These are phyloP conservation scores for Aspergillus avenaceus DNA, from an alignment of 495 filamentous ascomycete genomes.

Conservation along the genomic window DNA sequence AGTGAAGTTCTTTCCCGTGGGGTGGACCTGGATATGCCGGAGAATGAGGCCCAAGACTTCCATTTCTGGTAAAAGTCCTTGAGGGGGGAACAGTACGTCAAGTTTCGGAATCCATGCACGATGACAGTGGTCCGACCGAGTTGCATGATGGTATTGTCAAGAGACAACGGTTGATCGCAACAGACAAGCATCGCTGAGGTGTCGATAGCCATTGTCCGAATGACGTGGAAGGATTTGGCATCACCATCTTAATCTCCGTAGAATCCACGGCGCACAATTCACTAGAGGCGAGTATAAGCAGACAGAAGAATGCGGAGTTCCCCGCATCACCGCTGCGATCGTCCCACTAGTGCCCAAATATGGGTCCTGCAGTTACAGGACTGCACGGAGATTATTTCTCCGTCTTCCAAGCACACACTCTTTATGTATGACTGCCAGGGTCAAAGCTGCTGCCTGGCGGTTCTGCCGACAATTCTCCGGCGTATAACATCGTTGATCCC, in stretches of 20 bases:
- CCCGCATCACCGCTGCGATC: not conserved
- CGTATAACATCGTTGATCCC: not conserved
- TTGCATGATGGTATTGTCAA: not conserved
- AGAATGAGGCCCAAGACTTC: not conserved
- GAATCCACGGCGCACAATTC: too few relatives aligned
- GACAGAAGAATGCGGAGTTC: not conserved
- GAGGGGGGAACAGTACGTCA: conserved; percentile 2
- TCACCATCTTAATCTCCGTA: too few relatives aligned
- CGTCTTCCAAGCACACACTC: not conserved
- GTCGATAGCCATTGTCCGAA: not conserved
- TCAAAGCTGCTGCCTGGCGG: not conserved
- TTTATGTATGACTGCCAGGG: not conserved
- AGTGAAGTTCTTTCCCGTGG: not conserved
- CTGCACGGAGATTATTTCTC: not conserved
- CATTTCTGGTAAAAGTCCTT: conserved; percentile 11
- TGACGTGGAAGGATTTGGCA: too few relatives aligned
- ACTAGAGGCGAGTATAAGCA: too few relatives aligned
- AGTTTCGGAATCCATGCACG: not conserved
- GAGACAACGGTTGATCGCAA: not conserved
- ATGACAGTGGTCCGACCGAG: not conserved
- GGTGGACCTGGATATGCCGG: not conserved
- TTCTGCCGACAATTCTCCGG: not conserved
- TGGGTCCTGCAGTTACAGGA: too few relatives aligned
- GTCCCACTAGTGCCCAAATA: not conserved
- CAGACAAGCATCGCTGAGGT: not conserved